These are phyloP conservation scores for Poa annua DNA, from an alignment of 176 grass and related monocot species.

Conservation along the genomic window DNA sequence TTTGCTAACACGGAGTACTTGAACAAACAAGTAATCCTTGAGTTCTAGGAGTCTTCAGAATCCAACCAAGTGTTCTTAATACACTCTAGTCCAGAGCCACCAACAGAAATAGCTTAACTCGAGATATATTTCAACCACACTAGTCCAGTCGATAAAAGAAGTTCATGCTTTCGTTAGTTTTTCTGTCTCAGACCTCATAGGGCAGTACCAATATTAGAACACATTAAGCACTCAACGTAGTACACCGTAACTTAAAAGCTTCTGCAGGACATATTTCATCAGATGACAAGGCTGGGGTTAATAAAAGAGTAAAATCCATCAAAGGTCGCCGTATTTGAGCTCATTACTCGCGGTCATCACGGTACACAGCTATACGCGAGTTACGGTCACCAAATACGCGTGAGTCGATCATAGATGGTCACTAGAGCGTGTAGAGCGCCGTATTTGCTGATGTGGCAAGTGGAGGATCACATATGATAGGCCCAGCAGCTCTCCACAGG, in stretches of 20 bases:
- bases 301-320: too few relatives aligned
- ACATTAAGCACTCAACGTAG: neutral
- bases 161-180: constrained; percentile 1
- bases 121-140: constrained; percentile 14
- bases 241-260: neutral
- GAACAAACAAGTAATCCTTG: neutral
- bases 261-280: neutral
- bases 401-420: too few relatives aligned
- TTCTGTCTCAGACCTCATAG: neutral
- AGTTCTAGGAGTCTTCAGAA: neutral
- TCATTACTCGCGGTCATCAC: too few relatives aligned
- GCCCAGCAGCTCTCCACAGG: too few relatives aligned
- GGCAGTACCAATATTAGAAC: neutral
- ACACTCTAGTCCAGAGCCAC: neutral
- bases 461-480: too few relatives aligned
- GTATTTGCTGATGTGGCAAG: too few relatives aligned
- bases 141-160: constrained; percentile 18
- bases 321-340: too few relatives aligned
- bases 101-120: neutral
- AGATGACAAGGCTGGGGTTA: neutral
- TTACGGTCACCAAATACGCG: too few relatives aligned
- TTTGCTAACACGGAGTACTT: neutral
- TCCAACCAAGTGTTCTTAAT: neutral
- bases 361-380: too few relatives aligned
- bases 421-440: too few relatives aligned